phyloP scores from a whole-genome alignment of 1,284 basidiomycete species.

The Pholiota adiposa region DNA sequence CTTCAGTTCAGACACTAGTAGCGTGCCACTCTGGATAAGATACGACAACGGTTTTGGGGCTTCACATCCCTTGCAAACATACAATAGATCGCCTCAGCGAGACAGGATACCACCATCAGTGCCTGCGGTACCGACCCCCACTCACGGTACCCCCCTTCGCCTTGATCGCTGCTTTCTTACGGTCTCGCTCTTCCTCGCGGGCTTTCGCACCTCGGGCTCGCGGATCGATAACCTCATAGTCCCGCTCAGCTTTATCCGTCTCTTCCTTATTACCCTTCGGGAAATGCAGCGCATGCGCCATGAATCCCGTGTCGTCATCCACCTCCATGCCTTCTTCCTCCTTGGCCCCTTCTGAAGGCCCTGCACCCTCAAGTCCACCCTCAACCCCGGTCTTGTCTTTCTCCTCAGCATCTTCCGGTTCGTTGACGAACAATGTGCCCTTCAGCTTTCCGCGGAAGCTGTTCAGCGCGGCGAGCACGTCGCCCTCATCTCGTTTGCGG shows the following conservation, averaged over 20 bases:
- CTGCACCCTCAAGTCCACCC: slow-evolving; percentile 23
- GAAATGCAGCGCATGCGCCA: slow-evolving; percentile 78
- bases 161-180: slow-evolving; percentile 52
- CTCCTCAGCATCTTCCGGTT: slow-evolving; percentile 31
- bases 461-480: slow-evolving; percentile 72
- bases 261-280: slow-evolving; percentile 81
- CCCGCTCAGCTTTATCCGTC: slow-evolving; percentile 79
- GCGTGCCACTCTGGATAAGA: too few relatives aligned
- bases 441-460: slow-evolving; percentile 77
- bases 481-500: slow-evolving; percentile 75
- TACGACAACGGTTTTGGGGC: too few relatives aligned
- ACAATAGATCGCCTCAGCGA: too few relatives aligned
- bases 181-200: slow-evolving; percentile 73
- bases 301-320: slow-evolving; percentile 82
- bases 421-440: slow-evolving; percentile 42
- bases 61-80: too few relatives aligned
- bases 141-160: slow-evolving; percentile 33
- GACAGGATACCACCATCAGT: background rate
- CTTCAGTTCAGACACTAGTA: too few relatives aligned
- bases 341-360: slow-evolving; percentile 19
- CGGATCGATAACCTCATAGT: slow-evolving; percentile 90
- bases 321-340: slow-evolving; percentile 65
- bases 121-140: slow-evolving; percentile 25
- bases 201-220: slow-evolving; percentile 70
- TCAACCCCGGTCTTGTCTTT: slow-evolving; percentile 26